Conservation (phyloP, 2,329 filamentous ascomycete genomes). For the Cladosporium oxysporum region DNA sequence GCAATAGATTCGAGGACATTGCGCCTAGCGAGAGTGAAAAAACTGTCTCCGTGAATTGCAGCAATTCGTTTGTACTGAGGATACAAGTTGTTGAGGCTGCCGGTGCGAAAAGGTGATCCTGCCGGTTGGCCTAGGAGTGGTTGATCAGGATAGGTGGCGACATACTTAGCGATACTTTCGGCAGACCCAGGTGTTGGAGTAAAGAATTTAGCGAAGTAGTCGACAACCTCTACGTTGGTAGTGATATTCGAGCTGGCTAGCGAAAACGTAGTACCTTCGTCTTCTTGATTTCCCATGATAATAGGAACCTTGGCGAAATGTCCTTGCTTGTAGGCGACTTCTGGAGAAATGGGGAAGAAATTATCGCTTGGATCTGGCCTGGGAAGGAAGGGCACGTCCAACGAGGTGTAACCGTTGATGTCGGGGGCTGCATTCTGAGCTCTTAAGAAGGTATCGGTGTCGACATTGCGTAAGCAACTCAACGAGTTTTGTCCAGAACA, state of each 20-base stretch:
- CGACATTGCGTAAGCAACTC: slow-evolving; percentile 49
- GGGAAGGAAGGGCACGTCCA: slow-evolving; percentile 73
- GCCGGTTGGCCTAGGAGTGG: slow-evolving; percentile 46
- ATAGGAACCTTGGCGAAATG: slow-evolving; percentile 62
- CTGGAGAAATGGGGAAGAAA: slow-evolving; percentile 63
- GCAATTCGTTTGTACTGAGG: slow-evolving; percentile 76
- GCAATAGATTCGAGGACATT: slow-evolving; percentile 59
- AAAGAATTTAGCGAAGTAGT: slow-evolving; percentile 62
- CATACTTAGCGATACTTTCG: not conserved
- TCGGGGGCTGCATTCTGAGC: slow-evolving; percentile 71
- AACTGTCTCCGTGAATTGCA: slow-evolving; percentile 72
- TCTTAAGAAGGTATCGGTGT: slow-evolving; percentile 54
- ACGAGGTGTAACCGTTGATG: slow-evolving; percentile 65
- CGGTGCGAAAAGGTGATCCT: slow-evolving; percentile 73
- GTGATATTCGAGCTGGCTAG: slow-evolving; percentile 68
- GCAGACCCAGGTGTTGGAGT: not conserved
- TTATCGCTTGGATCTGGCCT: slow-evolving; percentile 64
- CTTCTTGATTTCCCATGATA: slow-evolving; percentile 74
- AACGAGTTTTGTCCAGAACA: slow-evolving; percentile 50
- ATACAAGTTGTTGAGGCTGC: slow-evolving; percentile 68
- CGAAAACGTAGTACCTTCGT: slow-evolving; percentile 75
- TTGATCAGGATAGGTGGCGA: slow-evolving; percentile 61
- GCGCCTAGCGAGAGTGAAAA: slow-evolving; percentile 72
- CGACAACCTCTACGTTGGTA: slow-evolving; percentile 57
- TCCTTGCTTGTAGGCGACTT: slow-evolving; percentile 55